Percentiles rank a stretch among this genome's conserved stretches.
These are phyloP conservation scores for Rhodamnia rubescens DNA, from an alignment of 345 rosid genomes.

Conservation along the genomic window DNA sequence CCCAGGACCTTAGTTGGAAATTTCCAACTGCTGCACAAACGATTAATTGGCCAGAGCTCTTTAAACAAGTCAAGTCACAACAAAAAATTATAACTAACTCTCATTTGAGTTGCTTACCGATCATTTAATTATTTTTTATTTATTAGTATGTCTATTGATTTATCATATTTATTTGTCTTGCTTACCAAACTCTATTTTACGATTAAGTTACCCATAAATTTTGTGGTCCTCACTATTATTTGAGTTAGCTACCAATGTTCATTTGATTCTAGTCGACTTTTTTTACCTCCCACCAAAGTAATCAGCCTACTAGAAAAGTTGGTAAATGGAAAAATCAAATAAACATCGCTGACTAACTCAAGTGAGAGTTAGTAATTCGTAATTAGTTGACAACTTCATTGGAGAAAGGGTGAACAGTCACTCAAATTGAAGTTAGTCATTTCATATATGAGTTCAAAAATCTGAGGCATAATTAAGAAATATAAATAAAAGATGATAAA, in stretches of 20 bases:
- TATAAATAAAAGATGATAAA: background rate
- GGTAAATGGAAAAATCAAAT: background rate
- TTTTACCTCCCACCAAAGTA: background rate
- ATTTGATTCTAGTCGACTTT: background rate
- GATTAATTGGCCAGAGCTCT: background rate
- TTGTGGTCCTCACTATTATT: background rate
- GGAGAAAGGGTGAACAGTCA: too few species aligned
- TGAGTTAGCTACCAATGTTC: background rate
- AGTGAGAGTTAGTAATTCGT: background rate
- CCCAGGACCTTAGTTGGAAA: background rate
- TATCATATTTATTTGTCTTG: background rate
- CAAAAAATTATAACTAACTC: too few species aligned
- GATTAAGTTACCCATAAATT: background rate
- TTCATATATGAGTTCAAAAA: background rate
- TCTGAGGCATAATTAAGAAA: background rate
- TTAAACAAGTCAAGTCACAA: too few species aligned
- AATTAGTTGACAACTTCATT: too few species aligned
- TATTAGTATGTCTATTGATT: background rate
- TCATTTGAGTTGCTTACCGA: background rate
- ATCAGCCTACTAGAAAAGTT: background rate
- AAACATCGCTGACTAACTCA: background rate
- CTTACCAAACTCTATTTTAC: background rate
- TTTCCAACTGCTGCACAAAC: background rate
- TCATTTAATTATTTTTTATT: background rate
- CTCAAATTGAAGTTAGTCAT: background rate